Percentiles rank a stretch among this genome's conserved stretches.
Evolutionary conservation across 345 rosid species (phyloP).

Genomic region (Clarkia xantiana): DNA sequence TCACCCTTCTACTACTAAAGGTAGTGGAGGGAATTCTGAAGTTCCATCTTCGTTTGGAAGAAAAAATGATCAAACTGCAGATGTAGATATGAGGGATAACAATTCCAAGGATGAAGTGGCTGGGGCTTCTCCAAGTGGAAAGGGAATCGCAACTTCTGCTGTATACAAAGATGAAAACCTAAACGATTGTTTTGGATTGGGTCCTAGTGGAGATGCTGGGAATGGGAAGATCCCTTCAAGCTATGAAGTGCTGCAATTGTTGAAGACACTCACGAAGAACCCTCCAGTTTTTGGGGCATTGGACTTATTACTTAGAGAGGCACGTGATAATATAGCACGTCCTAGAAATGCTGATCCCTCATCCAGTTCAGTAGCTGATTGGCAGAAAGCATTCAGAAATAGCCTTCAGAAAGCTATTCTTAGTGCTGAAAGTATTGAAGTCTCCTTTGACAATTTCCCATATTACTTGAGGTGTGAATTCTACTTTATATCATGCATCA

Average conservation of each 20-base stretch:
- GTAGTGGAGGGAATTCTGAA: conserved; percentile 40
- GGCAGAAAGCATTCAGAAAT: conserved; percentile 58
- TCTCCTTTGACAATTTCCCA: conserved; percentile 72
- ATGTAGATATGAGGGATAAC: conserved; percentile 59
- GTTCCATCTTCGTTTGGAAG: conserved; percentile 32
- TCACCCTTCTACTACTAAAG: conserved; percentile 43
- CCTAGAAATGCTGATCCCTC: conserved; percentile 41
- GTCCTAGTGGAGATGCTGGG: conserved; percentile 34
- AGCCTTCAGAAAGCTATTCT: conserved; percentile 57
- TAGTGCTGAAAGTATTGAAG: conserved; percentile 47
- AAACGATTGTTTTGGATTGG: conserved; percentile 12
- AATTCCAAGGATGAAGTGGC: conserved; percentile 34
- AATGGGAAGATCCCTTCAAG: conserved; percentile 36
- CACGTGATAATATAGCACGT: too few relatives aligned
- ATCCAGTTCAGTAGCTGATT: conserved; percentile 30
- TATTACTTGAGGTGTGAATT: conserved; percentile 59
- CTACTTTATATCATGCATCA: too few relatives aligned
- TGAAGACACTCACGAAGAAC: conserved; percentile 31
- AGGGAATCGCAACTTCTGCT: conserved; percentile 34
- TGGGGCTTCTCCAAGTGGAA: conserved; percentile 39
- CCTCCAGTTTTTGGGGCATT: too few relatives aligned
- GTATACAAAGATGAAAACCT: conserved; percentile 27
- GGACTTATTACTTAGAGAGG: too few relatives aligned
- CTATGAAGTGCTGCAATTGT: conserved; percentile 51
- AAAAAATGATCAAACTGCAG: conserved; percentile 33